Percentiles rank a stretch among this genome's conserved stretches.
phyloP scores from a whole-genome alignment of 2,329 filamentous ascomycete species.

The Zasmidium angulare region DNA sequence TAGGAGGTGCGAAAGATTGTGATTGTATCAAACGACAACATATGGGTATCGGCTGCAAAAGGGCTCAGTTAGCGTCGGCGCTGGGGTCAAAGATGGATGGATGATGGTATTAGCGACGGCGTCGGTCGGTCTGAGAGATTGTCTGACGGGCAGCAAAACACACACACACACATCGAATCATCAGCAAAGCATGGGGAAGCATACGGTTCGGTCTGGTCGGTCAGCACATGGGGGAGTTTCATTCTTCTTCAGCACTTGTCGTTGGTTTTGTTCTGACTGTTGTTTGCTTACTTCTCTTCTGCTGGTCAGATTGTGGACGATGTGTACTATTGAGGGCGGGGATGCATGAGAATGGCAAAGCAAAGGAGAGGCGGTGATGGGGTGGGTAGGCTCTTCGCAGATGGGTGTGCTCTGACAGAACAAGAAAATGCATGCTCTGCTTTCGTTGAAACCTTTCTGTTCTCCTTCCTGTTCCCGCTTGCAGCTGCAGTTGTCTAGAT shows the following conservation, averaged over 20 bases:
- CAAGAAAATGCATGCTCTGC: too few relatives aligned
- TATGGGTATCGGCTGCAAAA: conserved; percentile 28
- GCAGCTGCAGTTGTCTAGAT: too few relatives aligned
- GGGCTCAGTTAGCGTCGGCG: conserved; percentile 26
- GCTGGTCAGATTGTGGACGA: conserved; percentile 9
- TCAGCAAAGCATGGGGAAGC: conserved; percentile 12
- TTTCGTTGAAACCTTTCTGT: too few relatives aligned
- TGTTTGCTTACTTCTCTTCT: not conserved
- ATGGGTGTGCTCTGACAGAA: too few relatives aligned
- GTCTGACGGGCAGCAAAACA: conserved; percentile 6
- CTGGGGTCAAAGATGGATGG: conserved; percentile 20
- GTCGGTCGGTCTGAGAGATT: conserved; percentile 13
- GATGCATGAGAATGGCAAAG: too few relatives aligned
- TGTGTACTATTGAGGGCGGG: not conserved
- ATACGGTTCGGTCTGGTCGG: conserved; percentile 1
- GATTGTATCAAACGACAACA: conserved; percentile 27
- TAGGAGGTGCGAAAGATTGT: conserved; percentile 5
- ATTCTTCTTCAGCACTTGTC: not conserved
- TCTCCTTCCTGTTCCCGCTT: too few relatives aligned
- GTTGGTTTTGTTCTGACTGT: not conserved
- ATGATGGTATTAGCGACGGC: conserved; percentile 27
- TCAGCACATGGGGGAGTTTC: not conserved
- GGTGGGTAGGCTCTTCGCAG: too few relatives aligned
- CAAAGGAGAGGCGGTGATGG: too few relatives aligned
- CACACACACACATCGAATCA: conserved; percentile 17